phyloP scores from a whole-genome alignment of 805 yeast genomes.

The Candida tibetensis region DNA sequence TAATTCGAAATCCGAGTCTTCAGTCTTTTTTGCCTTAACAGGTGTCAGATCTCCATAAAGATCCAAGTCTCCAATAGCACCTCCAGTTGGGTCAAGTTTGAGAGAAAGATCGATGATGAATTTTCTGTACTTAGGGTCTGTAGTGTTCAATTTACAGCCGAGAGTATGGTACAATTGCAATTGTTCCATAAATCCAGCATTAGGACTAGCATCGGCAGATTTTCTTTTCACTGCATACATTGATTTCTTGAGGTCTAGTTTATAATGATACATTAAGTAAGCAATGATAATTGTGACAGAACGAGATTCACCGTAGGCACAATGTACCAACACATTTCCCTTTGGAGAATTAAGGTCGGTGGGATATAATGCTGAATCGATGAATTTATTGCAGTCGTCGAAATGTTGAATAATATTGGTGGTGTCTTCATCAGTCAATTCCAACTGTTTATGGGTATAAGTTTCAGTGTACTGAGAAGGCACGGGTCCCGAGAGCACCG shows the following conservation, averaged over 20 bases:
- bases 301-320: constrained; percentile 47
- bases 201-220: constrained; percentile 63
- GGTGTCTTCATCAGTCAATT: constrained; percentile 68
- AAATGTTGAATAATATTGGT: constrained; percentile 65
- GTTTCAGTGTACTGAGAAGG: constrained; percentile 47
- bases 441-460: constrained; percentile 58
- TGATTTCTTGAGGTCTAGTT: constrained; percentile 58
- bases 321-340: constrained; percentile 43
- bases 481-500: constrained; percentile 63
- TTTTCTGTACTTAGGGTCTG: constrained; percentile 23
- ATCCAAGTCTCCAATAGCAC: constrained; percentile 23
- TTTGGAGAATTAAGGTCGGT: constrained; percentile 8
- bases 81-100: constrained; percentile 42
- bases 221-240: constrained; percentile 72
- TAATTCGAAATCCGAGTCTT: constrained; percentile 33
- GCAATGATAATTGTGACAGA: constrained; percentile 47
- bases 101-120: constrained; percentile 25
- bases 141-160: constrained; percentile 24
- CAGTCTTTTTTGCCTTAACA: constrained; percentile 14
- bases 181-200: constrained; percentile 71
- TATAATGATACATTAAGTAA: constrained; percentile 51
- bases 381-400: constrained; percentile 60
- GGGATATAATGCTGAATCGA: constrained; percentile 59
- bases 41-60: constrained; percentile 3
- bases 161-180: constrained; percentile 54